These are phyloP conservation scores for Phytophthora nicotianae DNA, from an alignment of 352 stramenopile genomes.

Conservation along the genomic window DNA sequence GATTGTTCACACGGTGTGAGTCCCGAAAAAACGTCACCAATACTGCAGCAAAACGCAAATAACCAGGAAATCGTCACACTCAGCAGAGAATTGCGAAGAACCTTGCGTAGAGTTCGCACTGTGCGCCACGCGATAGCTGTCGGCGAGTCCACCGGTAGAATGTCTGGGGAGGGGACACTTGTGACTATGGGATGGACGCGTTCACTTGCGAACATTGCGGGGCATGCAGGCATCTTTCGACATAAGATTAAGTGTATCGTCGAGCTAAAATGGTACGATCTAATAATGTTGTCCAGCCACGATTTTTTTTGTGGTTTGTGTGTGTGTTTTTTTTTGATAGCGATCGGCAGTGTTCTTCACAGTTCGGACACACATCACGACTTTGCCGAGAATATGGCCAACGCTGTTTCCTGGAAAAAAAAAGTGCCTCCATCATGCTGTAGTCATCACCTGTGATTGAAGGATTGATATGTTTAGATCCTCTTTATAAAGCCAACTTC, in stretches of 20 bases:
- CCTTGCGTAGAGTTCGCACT: conserved; percentile 16
- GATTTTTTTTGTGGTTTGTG: not conserved
- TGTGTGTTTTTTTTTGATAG: no score
- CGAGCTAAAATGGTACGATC: not conserved
- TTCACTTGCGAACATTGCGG: not conserved
- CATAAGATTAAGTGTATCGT: no score
- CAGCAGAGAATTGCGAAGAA: conserved; percentile 31
- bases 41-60: conserved; percentile 13
- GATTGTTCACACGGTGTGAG: conserved; percentile 6
- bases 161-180: not conserved
- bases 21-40: conserved; percentile 20
- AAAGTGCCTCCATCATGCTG: not conserved
- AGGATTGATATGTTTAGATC: not conserved
- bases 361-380: no score
- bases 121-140: not conserved
- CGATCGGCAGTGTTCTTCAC: no score
- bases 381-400: no score
- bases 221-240: no score
- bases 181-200: not conserved
- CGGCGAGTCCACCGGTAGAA: not conserved
- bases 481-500: no score
- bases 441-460: not conserved
- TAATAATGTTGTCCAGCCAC: not conserved
- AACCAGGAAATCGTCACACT: conserved; percentile 21
- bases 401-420: no score